Conservation (phyloP, 306 rosid genomes). For the Castanopsis chinensis region DNA sequence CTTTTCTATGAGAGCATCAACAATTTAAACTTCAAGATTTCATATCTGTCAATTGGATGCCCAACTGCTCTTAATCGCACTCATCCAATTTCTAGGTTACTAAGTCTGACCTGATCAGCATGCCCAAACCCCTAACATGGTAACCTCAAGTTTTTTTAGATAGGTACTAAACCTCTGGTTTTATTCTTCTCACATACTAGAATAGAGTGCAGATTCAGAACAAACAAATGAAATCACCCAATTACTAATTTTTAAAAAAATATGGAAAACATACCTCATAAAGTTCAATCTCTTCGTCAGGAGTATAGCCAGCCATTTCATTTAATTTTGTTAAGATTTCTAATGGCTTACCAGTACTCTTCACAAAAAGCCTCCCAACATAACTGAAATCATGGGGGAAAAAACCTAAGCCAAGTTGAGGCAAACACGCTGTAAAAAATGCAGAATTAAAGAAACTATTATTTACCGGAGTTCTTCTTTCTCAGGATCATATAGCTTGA, state of each 20-base stretch:
- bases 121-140: not conserved
- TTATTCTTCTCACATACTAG: not conserved
- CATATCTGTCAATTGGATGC: not conserved
- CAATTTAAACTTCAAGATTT: not conserved
- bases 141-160: not conserved
- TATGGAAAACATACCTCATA: constrained; percentile 65
- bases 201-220: not conserved
- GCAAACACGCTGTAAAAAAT: constrained; percentile 3
- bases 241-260: not conserved
- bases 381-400: constrained; percentile 47
- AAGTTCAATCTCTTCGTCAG: constrained; percentile 85
- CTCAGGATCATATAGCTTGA: constrained; percentile 83
- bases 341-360: constrained; percentile 66
- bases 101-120: not conserved
- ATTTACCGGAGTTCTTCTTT: constrained; percentile 79
- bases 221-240: not conserved
- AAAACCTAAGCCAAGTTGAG: constrained; percentile 21
- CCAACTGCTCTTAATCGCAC: not conserved
- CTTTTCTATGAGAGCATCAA: not conserved
- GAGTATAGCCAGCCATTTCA: constrained; percentile 84
- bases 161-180: not conserved
- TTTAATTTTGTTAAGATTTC: constrained; percentile 70
- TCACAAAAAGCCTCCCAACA: constrained; percentile 83
- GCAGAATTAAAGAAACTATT: constrained; percentile 14
- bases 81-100: not conserved